These are phyloP conservation scores for Rhynchosporium graminicola DNA, from an alignment of 2,329 filamentous ascomycete genomes.

Conservation along the genomic window DNA sequence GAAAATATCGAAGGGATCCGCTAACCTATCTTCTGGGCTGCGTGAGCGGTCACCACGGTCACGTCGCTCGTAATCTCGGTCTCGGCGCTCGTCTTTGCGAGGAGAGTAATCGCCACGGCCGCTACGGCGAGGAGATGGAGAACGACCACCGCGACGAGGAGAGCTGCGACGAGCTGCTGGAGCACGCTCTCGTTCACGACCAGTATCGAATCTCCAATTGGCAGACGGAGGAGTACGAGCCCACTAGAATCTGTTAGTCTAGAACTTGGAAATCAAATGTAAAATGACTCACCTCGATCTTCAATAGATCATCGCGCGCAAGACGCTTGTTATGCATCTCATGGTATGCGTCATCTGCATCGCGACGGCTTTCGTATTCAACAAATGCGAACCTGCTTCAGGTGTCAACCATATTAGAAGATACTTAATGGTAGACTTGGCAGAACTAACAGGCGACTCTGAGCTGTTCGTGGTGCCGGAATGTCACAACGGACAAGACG, in stretches of 20 bases:
- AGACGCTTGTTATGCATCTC: constrained; percentile 99
- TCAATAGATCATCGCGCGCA: constrained; percentile 89
- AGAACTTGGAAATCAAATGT: not conserved
- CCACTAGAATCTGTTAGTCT: constrained; percentile 65
- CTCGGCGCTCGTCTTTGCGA: constrained; percentile 82
- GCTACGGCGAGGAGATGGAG: constrained; percentile 72
- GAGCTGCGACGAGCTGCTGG: constrained; percentile 51
- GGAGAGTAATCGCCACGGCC: constrained; percentile 77
- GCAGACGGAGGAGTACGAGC: constrained; percentile 96
- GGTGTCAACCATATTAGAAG: constrained; percentile 41
- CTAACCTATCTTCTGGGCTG: constrained; percentile 64
- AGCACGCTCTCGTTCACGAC: constrained; percentile 69
- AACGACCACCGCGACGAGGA: constrained; percentile 67
- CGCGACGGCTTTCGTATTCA: constrained; percentile 96
- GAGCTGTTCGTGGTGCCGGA: constrained; percentile 89
- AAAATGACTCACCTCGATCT: constrained; percentile 82
- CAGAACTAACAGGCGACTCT: constrained; percentile 84
- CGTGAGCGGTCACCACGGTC: constrained; percentile 76
- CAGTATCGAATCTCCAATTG: constrained; percentile 97
- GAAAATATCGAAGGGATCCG: not conserved
- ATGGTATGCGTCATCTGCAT: constrained; percentile 98
- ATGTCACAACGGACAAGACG: constrained; percentile 98
- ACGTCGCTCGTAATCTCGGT: constrained; percentile 72
- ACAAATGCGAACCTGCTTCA: constrained; percentile 86
- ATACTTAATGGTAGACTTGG: constrained; percentile 30